Evolutionary conservation across 1,284 basidiomycete genomes (phyloP).

Genomic region (Xanthoconium separans): DNA sequence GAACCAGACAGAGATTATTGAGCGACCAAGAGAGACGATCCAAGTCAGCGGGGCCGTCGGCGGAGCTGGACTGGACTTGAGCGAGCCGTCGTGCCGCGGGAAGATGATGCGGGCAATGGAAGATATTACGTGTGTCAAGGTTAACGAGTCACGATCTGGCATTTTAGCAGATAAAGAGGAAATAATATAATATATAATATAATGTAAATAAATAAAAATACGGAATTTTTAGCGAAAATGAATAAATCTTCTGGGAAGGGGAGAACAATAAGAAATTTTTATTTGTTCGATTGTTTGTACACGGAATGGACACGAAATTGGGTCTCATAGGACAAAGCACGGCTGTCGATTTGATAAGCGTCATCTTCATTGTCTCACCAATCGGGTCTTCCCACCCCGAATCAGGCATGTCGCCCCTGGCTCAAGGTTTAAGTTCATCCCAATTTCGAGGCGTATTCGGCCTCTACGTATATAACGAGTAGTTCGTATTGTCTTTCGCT

Average conservation of each 20-base stretch:
- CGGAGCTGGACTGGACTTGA: constrained; percentile 21
- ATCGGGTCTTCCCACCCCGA: constrained; percentile 24
- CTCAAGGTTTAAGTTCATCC: constrained; percentile 31
- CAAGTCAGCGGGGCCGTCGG: constrained; percentile 31
- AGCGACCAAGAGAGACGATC: constrained; percentile 13
- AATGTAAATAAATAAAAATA: constrained; percentile 1
- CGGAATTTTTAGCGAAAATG: constrained; percentile 36
- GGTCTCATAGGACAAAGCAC: constrained; percentile 34
- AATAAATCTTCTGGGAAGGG: no score
- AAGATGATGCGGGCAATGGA: constrained; percentile 25
- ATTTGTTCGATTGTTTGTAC: constrained; percentile 40
- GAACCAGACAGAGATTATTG: neutral
- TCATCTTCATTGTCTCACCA: constrained; percentile 37
- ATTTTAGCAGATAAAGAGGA: constrained; percentile 31
- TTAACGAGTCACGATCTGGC: constrained; percentile 33
- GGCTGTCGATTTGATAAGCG: constrained; percentile 33
- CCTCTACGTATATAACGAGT: constrained; percentile 58
- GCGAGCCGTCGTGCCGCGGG: constrained; percentile 28
- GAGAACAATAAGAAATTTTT: constrained; percentile 46
- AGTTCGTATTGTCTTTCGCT: constrained; percentile 53
- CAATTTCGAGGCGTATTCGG: constrained; percentile 24
- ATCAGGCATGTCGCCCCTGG: constrained; percentile 23
- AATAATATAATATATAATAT: constrained; percentile 12
- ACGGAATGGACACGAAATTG: constrained; percentile 43
- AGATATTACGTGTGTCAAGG: constrained; percentile 32